phyloP scores from a whole-genome alignment of 768 basidiomycete genomes.

The Pholiota conissans region DNA sequence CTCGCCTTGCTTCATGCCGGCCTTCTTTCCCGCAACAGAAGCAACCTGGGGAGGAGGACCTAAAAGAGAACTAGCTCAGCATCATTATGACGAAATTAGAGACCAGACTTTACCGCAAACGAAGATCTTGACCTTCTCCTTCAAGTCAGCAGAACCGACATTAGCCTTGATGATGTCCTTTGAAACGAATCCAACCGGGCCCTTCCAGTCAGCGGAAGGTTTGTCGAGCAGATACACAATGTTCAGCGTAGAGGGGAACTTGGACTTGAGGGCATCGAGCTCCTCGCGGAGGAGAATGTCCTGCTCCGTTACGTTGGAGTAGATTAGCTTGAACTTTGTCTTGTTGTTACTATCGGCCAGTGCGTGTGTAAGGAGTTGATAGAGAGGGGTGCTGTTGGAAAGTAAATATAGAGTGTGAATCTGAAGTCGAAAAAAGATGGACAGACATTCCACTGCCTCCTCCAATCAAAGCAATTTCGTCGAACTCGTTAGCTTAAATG shows the following conservation, averaged over 20 bases:
- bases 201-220: constrained; percentile 56
- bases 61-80: constrained; percentile 18
- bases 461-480: constrained; percentile 85
- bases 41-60: constrained; percentile 89
- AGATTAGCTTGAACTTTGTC: constrained; percentile 93
- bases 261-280: constrained; percentile 67
- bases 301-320: constrained; percentile 84
- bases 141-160: constrained; percentile 59
- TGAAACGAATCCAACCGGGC: constrained; percentile 74
- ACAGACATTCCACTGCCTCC: constrained; percentile 91
- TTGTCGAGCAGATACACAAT: constrained; percentile 89
- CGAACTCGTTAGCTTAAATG: constrained; percentile 73
- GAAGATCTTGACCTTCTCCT: constrained; percentile 85
- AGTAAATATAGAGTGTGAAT: constrained; percentile 8
- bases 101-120: constrained; percentile 82
- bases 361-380: constrained; percentile 78
- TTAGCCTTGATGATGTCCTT: constrained; percentile 73
- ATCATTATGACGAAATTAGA: constrained; percentile 4
- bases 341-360: constrained; percentile 74
- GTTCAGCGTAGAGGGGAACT: constrained; percentile 71
- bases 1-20: constrained; percentile 83
- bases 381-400: constrained; percentile 68
- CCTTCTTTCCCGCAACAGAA: constrained; percentile 88
- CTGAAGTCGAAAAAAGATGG: not conserved
- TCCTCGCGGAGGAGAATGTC: constrained; percentile 89